Percentiles rank a stretch among this genome's conserved stretches.
Conservation (phyloP, 805 yeast genomes). For the Ogataea nakhonphanomensis region DNA sequence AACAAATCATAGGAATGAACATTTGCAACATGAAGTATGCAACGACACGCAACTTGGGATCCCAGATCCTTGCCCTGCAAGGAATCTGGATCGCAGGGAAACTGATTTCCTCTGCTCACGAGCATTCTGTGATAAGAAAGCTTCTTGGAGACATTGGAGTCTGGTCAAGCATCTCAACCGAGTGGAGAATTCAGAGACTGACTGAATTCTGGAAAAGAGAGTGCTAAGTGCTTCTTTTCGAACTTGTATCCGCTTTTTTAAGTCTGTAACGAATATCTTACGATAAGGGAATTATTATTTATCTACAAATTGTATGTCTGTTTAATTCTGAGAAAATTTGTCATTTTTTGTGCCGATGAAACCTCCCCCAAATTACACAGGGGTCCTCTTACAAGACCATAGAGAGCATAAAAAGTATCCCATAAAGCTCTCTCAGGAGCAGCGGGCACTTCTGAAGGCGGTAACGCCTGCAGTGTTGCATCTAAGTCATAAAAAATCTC, state of each 20-base stretch:
- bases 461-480: slow-evolving; percentile 12
- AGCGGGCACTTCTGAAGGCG: slow-evolving; percentile 23
- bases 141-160: slow-evolving; percentile 23
- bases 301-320: not conserved
- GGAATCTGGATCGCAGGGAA: slow-evolving; percentile 28
- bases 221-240: slow-evolving; percentile 9
- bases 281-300: slow-evolving; percentile 2
- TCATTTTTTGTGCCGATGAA: slow-evolving; percentile 19
- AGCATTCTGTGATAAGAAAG: slow-evolving; percentile 23
- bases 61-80: slow-evolving; percentile 21
- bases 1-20: slow-evolving; percentile 36
- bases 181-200: slow-evolving; percentile 24
- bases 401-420: slow-evolving; percentile 24
- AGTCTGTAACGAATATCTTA: slow-evolving; percentile 5
- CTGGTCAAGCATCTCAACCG: slow-evolving; percentile 22
- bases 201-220: slow-evolving; percentile 29
- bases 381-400: slow-evolving; percentile 25
- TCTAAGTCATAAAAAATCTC: slow-evolving; percentile 2
- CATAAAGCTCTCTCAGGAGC: slow-evolving; percentile 24
- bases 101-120: slow-evolving; percentile 24
- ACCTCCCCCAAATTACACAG: slow-evolving; percentile 23
- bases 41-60: slow-evolving; percentile 18
- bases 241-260: not conserved
- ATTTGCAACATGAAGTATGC: slow-evolving; percentile 18
- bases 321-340: not conserved